Evolutionary conservation across 768 basidiomycete genomes (phyloP), one percentile per base, ranked within the genome.

Genomic region (Xerocomus brunneocitrinus): DNA sequence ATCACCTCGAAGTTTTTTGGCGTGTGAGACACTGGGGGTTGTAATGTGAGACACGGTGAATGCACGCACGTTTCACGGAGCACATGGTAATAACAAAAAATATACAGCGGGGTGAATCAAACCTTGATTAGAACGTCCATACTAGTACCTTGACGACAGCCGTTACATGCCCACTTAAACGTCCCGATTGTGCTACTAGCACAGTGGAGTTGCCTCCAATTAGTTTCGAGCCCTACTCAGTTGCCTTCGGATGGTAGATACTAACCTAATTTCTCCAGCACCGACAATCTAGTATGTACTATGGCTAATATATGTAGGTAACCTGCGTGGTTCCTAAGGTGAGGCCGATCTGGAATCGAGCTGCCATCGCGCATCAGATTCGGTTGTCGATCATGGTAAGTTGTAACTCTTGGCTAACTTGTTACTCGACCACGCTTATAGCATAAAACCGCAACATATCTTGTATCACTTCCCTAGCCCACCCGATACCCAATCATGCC

Each of bases 401-500:
- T 19, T 19, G 19, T 19, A 32, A 46, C 25, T 42, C 41, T 19
- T 8, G 16, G 38, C 28, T 31, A 28, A 12, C 25, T 27, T 38
- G 36, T 38, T n/a, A 28, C 3, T 30, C 27, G 6, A 31, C 45
- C 3, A 10, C 8, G n/a, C 38, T 50, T 57, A 50, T 25, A 57
- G 24, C 32, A 19, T 45, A 36, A 10, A 46, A 6, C 8, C 3
- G 44, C 42, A 8, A 8, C 36, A n/a, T 16, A 10, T 31, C 12
- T 5, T 31, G 32, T 35, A 22, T 2, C 28, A 42, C 9, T 35
- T 31, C 6, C 12, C 36, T 22, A 19, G 6, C 8, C 27, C 36
- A 40, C 19, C 30, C n/a, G 43, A 34, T 38, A 40, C 49, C 36
- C 43, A 46, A 22, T 24, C 22, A 59, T 59, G 58, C 45, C 50